phyloP scores from a whole-genome alignment of 129 eudicot genomes.

The Saposhnikovia divaricata region DNA sequence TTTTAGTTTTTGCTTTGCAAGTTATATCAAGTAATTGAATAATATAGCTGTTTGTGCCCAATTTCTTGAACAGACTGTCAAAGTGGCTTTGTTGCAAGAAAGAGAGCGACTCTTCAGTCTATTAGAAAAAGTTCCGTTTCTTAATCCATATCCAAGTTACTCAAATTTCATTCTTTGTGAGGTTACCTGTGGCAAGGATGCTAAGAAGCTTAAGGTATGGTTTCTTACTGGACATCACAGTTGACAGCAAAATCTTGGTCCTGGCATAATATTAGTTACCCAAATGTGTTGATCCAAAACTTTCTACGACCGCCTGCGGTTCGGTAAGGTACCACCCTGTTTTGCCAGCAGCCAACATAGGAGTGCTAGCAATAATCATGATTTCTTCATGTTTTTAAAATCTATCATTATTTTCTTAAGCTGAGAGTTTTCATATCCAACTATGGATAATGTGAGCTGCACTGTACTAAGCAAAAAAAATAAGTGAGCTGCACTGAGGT shows the following conservation, averaged over 20 bases:
- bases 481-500: not conserved
- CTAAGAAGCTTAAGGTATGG: slow-evolving; percentile 91
- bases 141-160: slow-evolving; percentile 88
- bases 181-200: slow-evolving; percentile 86
- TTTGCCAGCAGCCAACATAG: too few relatives aligned
- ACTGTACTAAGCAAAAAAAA: too few relatives aligned
- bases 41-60: not conserved
- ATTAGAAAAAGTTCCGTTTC: slow-evolving; percentile 78
- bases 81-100: slow-evolving; percentile 82
- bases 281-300: not conserved
- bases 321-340: too few relatives aligned
- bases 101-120: slow-evolving; percentile 75
- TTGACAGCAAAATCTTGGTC: not conserved
- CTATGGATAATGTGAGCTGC: not conserved
- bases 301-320: not conserved
- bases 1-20: not conserved
- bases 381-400: not conserved
- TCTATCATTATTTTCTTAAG: not conserved
- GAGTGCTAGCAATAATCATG: not conserved
- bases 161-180: slow-evolving; percentile 95
- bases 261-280: not conserved
- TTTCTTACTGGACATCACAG: not conserved
- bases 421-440: not conserved
- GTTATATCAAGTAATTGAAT: too few relatives aligned
- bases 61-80: slow-evolving; percentile 59